Evolutionary conservation across 768 basidiomycete genomes (phyloP), one percentile per base, ranked within the genome.

Genomic region (Agrocybe pediades): DNA sequence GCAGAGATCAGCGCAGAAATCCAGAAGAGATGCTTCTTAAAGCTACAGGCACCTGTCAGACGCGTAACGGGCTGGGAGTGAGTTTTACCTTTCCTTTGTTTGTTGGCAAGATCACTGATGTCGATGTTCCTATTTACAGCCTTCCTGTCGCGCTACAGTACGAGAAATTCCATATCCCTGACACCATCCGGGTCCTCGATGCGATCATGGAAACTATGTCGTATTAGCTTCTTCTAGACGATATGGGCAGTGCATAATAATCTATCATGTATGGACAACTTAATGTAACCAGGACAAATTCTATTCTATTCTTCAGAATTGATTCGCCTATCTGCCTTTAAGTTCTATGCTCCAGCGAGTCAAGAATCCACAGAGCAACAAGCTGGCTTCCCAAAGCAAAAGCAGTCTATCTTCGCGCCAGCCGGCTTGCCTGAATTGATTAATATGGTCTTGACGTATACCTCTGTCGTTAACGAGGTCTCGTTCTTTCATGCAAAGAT

Each of bases 1-100:
- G 88, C 87, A 11, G 92, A 98, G 66, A 91, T 98, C 40, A 86
- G 88, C n/a, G 90, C 92, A 0, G 92, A 95, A 70, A 75, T 98
- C 4, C 92, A 92, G 73, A 88, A 88, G 69, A 75, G 88, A 54
- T 93, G 90, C 59, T 97, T 97, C 73, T 74, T 97, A 63, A 88
- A 87, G 67, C 71, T 98, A 46, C 83, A 92, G 50, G 94, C 95
- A 7, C 95, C 95, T 0, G 88, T 98, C 20, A 88, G 81, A 63
- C 75, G 94, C 36, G 84, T 98, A 16, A 84, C 90, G 2, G 92
- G 91, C 24, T 98, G 95, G 95, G 95, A 97, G 94, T 95, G 63
- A 81, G 94, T 87, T 6, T 23, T 49, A 42, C n/a, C n/a, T n/a
- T n/a, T 41, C 19, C 24, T 26, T 51, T 47, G 50, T 57, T 42